phyloP scores from a whole-genome alignment of 2,329 filamentous ascomycete genomes.

The Botrytis deweyae region DNA sequence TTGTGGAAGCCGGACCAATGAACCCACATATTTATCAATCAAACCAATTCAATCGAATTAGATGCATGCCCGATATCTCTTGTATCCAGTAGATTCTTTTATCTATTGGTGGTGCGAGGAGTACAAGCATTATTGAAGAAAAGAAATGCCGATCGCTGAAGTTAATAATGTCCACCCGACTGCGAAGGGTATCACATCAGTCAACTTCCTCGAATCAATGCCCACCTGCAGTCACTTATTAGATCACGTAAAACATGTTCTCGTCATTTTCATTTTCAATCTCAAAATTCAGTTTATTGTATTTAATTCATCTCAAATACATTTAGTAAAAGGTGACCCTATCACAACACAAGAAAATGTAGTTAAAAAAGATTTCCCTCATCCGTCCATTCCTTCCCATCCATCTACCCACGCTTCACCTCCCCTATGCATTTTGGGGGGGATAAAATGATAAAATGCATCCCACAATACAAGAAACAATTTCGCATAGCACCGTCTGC shows the following conservation, averaged over 20 bases:
- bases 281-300: background rate
- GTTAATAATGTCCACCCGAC: background rate
- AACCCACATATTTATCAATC: background rate
- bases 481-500: background rate
- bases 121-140: background rate
- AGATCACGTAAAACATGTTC: background rate
- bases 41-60: background rate
- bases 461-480: conserved; percentile 15
- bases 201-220: background rate
- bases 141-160: background rate
- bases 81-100: background rate
- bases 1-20: background rate
- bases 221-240: background rate
- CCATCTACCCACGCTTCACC: background rate
- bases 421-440: background rate
- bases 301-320: conserved; percentile 16
- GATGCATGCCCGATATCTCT: background rate
- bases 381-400: conserved; percentile 9
- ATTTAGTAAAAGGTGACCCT: background rate
- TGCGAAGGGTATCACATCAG: background rate
- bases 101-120: background rate
- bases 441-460: background rate
- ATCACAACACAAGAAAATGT: conserved; percentile 12
- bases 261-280: background rate
- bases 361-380: background rate